Evolutionary conservation across 2,329 filamentous ascomycete species (phyloP), one percentile per base, ranked within the genome.

Genomic region (Cryphonectria naterciae): DNA sequence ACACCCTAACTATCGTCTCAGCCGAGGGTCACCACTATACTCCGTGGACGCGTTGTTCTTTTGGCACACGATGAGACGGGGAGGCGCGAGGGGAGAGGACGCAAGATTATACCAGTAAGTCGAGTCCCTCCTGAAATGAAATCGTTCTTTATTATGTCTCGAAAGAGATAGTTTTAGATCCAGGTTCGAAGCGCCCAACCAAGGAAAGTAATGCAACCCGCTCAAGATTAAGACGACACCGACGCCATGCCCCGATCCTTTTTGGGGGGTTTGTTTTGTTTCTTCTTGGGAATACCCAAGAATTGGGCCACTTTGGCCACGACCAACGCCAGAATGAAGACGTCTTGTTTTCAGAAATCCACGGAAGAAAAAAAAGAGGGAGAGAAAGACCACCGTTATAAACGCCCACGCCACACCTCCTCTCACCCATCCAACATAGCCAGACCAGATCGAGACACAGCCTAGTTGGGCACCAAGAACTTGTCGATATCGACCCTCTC

Each of bases 401-500:
- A 32, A 32, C 25, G 15, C 52, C 10, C n/a, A 4, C n/a, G 11
- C 52, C 22, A n/a, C 25, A 58, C 2, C 15, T 35, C 32, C 37
- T 8, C 37, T 2, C 7, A 39, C 37, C 8, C 37, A 39, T 10
- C 1, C 37, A 39, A n/a, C 10, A 25, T 17, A n/a, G 6, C 28
- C 13, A 58, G 25, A 15, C 15, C 25, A 19, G 25, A 19, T 32
- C 56, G 22, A 25, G 32, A 64, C 43, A 63, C 35, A 11, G 37
- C 22, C 43, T 63, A 68, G 28, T 41, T 62, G 54, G 67, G 67
- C 17, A 61, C 65, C 35, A 73, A 58, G 28, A 89, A 85, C 35
- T 81, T 74, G 70, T 91, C 87, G 69, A 92, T 85, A 64, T 91
- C 78, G 4, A 92, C 86, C 69, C 89, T 83, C 75, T 88, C 81